Conservation (phyloP, 345 rosid species). For the Jatropha curcas region DNA sequence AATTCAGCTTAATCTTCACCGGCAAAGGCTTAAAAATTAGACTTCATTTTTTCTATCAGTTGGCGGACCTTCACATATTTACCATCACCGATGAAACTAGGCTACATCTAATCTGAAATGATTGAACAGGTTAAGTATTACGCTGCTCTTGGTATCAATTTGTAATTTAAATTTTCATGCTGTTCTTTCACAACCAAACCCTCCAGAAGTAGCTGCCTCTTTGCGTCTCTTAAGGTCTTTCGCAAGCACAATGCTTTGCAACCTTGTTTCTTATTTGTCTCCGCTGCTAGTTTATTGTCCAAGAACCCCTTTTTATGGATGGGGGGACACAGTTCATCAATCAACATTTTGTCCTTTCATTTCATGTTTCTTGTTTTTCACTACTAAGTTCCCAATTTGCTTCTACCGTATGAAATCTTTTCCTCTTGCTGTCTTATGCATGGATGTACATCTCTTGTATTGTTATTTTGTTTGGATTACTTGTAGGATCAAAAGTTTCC, state of each 20-base stretch:
- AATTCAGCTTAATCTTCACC: not conserved
- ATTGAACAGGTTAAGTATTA: not conserved
- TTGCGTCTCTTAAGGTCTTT: not conserved
- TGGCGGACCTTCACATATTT: not conserved
- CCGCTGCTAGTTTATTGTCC: not conserved
- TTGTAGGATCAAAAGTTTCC: not conserved
- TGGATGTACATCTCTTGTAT: not conserved
- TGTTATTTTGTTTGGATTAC: not conserved
- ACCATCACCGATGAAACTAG: not conserved
- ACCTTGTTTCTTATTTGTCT: not conserved
- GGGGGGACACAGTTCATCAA: not conserved
- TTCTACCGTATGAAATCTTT: not conserved
- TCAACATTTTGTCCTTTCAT: not conserved
- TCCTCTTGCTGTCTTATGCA: not conserved
- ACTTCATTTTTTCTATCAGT: not conserved
- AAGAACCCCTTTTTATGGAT: not conserved
- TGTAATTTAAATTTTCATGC: not conserved
- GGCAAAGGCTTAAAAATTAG: not conserved
- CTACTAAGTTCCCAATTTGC: not conserved
- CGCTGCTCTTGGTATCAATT: not conserved
- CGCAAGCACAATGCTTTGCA: not conserved
- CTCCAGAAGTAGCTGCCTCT: not conserved
- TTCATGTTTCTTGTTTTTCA: not conserved
- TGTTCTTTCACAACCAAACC: not conserved
- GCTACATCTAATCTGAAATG: not conserved